Conservation (phyloP, 768 basidiomycete species). For the Russula brevipes region DNA sequence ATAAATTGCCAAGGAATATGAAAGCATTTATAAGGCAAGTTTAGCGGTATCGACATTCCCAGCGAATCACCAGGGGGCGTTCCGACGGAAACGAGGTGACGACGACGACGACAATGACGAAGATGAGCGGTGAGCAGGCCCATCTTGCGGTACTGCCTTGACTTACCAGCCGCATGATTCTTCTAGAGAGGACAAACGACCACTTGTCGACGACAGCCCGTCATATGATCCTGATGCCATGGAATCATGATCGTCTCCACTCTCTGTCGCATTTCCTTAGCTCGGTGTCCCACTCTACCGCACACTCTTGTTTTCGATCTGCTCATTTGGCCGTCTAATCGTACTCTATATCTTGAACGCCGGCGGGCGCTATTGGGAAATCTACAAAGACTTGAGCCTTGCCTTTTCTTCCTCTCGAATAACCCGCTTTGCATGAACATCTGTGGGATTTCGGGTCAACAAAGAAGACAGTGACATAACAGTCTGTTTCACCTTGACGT, state of each 20-base stretch:
- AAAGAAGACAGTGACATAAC: background rate
- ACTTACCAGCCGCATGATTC: background rate
- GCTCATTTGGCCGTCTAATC: constrained; percentile 13
- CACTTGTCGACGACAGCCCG: constrained; percentile 30
- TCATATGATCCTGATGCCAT: constrained; percentile 26
- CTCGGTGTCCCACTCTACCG: background rate
- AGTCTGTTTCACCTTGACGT: constrained; percentile 57
- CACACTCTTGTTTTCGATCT: background rate
- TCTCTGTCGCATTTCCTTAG: background rate
- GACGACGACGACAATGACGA: constrained; percentile 58
- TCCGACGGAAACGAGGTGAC: constrained; percentile 59
- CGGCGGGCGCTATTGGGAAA: background rate
- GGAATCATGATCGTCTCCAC: constrained; percentile 34
- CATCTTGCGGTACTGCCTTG: background rate
- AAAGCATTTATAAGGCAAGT: constrained; percentile 83
- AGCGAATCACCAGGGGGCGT: constrained; percentile 39
- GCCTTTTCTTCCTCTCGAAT: constrained; percentile 81
- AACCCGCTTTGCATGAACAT: constrained; percentile 74
- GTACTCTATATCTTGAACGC: constrained; percentile 12
- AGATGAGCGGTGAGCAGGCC: constrained; percentile 31
- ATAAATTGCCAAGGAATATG: constrained; percentile 63
- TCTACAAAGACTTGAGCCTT: constrained; percentile 69
- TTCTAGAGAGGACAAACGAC: constrained; percentile 41
- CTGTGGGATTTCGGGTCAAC: constrained; percentile 35
- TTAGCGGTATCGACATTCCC: constrained; percentile 62